Evolutionary conservation across 192 early-diverging fungal genomes (phyloP).

Genomic region (Pecoramyces ruminantium): DNA sequence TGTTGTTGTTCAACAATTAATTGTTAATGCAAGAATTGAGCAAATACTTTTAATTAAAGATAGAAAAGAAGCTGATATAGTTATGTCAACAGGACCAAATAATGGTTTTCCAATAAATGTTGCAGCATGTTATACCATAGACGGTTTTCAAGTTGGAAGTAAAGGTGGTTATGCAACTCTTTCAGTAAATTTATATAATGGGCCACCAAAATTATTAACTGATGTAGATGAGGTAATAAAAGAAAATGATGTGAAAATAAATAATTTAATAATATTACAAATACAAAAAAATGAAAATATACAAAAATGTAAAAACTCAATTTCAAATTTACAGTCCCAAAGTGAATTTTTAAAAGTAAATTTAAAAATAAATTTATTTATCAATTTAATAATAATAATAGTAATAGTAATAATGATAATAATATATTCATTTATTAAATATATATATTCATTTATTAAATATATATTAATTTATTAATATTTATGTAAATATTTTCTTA

Average conservation of each 20-base stretch:
- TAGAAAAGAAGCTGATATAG: constrained; percentile 25
- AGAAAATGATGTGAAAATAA: not conserved
- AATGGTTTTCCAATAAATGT: constrained; percentile 45
- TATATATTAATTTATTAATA: too few species aligned
- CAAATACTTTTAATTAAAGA: constrained; percentile 46
- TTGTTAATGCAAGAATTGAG: constrained; percentile 48
- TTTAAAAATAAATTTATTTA: too few species aligned
- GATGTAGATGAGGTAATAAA: not conserved
- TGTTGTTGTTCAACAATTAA: constrained; percentile 54
- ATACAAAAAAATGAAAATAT: not conserved
- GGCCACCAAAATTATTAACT: not conserved
- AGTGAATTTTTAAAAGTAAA: not conserved
- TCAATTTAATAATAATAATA: too few species aligned
- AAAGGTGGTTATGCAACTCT: constrained; percentile 5
- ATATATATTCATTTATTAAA: too few species aligned
- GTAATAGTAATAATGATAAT: too few species aligned
- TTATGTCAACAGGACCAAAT: constrained; percentile 20
- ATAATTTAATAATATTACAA: not conserved
- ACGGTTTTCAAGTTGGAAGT: constrained; percentile 43
- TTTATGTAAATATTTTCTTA: too few species aligned
- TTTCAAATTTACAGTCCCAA: not conserved
- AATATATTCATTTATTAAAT: too few species aligned
- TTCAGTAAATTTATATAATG: not conserved
- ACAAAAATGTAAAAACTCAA: not conserved
- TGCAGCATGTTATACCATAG: constrained; percentile 30